Evolutionary conservation across 1,284 basidiomycete genomes (phyloP).

Genomic region (Moniliella sp.): DNA sequence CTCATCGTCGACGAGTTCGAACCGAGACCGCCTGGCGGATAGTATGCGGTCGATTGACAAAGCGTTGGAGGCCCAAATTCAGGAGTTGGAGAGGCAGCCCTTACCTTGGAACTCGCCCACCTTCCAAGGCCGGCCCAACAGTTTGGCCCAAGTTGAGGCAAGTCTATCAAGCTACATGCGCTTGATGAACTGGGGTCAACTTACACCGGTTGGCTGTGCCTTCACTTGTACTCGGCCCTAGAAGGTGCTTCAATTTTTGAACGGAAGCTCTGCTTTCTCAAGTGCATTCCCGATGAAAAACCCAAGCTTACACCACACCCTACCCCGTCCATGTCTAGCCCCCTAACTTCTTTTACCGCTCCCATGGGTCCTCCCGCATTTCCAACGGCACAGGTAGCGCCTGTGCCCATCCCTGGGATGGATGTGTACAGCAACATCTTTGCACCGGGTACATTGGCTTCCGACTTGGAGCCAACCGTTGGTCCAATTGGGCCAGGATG

Average conservation of each 20-base stretch:
- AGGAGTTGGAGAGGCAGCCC: constrained; percentile 4
- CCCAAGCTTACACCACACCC: too few species aligned
- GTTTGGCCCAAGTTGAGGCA: not conserved
- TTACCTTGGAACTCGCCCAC: not conserved
- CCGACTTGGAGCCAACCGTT: too few species aligned
- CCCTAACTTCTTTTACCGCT: too few species aligned
- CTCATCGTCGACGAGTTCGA: constrained; percentile 7
- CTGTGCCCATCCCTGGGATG: too few species aligned
- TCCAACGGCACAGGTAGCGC: too few species aligned
- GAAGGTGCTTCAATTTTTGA: constrained; percentile 23
- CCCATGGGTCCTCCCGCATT: too few species aligned
- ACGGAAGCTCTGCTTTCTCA: constrained; percentile 26
- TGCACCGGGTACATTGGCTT: too few species aligned
- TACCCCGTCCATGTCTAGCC: too few species aligned
- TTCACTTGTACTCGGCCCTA: constrained; percentile 25
- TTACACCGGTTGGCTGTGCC: constrained; percentile 22
- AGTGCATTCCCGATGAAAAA: constrained; percentile 1
- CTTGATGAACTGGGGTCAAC: too few species aligned
- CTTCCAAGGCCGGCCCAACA: not conserved
- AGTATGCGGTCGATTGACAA: constrained; percentile 22
- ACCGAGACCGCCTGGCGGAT: constrained; percentile 14
- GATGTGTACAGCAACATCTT: too few species aligned
- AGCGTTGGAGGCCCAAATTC: constrained; percentile 18
- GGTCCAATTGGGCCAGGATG: too few species aligned
- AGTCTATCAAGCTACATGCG: too few species aligned